These are phyloP conservation scores for Wakefieldia striispora DNA, from an alignment of 768 basidiomycete genomes.

Conservation along the genomic window DNA sequence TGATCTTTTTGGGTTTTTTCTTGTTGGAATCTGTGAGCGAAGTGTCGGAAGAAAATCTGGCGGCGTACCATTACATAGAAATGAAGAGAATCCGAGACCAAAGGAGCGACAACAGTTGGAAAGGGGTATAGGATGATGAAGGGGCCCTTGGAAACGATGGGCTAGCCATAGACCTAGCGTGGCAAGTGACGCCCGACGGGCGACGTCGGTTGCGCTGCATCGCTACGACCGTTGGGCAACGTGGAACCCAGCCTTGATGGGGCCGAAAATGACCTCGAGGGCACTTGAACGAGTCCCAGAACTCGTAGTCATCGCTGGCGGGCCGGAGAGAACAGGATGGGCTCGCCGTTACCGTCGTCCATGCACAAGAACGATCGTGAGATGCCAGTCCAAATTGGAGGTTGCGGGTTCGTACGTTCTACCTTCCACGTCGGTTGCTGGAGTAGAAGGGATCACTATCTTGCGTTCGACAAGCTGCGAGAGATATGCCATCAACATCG, in stretches of 20 bases:
- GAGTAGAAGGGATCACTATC: background rate
- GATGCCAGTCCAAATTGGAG: background rate
- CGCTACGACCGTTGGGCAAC: background rate
- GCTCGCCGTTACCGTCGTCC: background rate
- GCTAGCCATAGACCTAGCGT: background rate
- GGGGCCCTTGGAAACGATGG: background rate
- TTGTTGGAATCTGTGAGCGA: too few relatives aligned
- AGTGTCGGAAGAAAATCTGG: background rate
- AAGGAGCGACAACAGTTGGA: background rate
- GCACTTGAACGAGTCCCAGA: background rate
- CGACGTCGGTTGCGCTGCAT: background rate
- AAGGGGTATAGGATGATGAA: constrained; percentile 12
- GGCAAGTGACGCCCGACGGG: background rate
- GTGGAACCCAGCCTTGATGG: background rate
- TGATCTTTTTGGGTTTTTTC: too few relatives aligned
- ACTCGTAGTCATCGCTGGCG: background rate
- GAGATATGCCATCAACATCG: background rate
- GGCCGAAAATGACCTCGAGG: background rate
- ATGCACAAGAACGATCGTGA: background rate
- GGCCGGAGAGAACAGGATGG: background rate
- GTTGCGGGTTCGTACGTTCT: background rate
- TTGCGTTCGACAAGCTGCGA: background rate
- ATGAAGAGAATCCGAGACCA: background rate
- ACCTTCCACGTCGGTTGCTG: constrained; percentile 1
- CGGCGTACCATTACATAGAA: background rate